Evolutionary conservation across 2,329 filamentous ascomycete species (phyloP).

Genomic region (Mycosphaerella arachidis): DNA sequence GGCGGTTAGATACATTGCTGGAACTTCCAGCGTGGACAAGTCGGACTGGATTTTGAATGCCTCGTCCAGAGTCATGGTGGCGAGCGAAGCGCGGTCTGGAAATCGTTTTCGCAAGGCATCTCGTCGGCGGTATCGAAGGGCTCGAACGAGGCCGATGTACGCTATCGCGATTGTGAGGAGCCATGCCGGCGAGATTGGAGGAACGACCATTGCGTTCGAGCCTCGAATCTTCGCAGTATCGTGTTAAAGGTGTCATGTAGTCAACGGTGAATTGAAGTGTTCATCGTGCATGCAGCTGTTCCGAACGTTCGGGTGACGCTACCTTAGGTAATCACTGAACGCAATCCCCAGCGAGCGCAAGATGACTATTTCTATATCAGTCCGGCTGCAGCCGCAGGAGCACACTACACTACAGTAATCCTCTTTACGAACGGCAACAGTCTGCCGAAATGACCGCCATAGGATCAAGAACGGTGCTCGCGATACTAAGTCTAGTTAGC

Average conservation of each 20-base stretch:
- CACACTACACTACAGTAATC: no score
- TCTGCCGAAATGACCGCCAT: no score
- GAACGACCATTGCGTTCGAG: background rate
- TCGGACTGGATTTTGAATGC: background rate
- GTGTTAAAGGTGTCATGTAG: background rate
- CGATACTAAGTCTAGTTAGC: no score
- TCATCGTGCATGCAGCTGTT: background rate
- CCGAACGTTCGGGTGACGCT: no score
- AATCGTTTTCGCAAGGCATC: background rate
- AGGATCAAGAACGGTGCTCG: no score
- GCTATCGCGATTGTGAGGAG: background rate
- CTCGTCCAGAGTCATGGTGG: background rate
- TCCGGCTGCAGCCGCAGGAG: no score
- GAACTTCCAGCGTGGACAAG: background rate
- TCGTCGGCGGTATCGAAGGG: background rate
- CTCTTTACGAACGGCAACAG: no score
- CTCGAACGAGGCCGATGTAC: background rate
- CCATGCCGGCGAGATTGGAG: background rate
- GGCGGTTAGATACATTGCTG: background rate
- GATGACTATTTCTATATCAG: no score
- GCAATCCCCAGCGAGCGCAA: no score
- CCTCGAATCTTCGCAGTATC: background rate
- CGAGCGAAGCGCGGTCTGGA: background rate
- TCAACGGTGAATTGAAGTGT: background rate
- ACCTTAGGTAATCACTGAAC: no score